phyloP scores from a whole-genome alignment of 2,329 filamentous ascomycete species.

The Alternaria burnsii region DNA sequence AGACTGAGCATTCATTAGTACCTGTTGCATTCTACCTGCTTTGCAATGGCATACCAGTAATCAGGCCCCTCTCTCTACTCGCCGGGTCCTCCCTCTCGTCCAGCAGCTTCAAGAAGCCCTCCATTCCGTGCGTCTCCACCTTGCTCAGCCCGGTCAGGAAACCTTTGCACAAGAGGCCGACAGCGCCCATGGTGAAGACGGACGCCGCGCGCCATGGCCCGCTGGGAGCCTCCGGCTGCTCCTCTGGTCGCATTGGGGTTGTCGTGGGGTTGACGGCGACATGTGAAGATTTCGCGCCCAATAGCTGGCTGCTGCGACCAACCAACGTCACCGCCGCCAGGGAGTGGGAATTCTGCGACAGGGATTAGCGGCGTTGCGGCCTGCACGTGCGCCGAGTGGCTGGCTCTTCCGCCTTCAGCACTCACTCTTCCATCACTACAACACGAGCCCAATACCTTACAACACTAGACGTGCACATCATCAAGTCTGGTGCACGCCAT shows the following conservation, averaged over 20 bases:
- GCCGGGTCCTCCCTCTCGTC: constrained; percentile 75
- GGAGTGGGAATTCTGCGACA: constrained; percentile 26
- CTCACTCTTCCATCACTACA: constrained; percentile 2
- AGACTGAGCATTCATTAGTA: constrained; percentile 64
- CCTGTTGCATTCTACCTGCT: neutral
- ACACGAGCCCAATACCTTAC: neutral
- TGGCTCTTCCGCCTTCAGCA: constrained; percentile 11
- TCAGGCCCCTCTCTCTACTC: constrained; percentile 75
- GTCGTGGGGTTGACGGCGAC: constrained; percentile 19
- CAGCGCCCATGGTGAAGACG: constrained; percentile 76
- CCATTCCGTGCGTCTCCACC: constrained; percentile 79
- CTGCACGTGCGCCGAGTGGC: constrained; percentile 18
- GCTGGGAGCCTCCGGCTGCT: constrained; percentile 63
- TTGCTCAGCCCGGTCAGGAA: constrained; percentile 80
- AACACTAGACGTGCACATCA: neutral
- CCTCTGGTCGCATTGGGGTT: constrained; percentile 52
- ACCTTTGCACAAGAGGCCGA: constrained; percentile 72
- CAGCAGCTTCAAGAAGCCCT: constrained; percentile 76
- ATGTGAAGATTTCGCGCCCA: constrained; percentile 27
- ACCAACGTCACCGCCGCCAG: constrained; percentile 29
- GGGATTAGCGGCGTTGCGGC: constrained; percentile 20
- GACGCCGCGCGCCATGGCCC: constrained; percentile 77
- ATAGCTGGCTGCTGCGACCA: constrained; percentile 15
- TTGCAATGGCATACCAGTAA: constrained; percentile 72
- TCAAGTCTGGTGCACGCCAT: neutral